Evolutionary conservation across 768 basidiomycete genomes (phyloP), one percentile per base, ranked within the genome.

Genomic region (Paxillus rubicundulus): DNA sequence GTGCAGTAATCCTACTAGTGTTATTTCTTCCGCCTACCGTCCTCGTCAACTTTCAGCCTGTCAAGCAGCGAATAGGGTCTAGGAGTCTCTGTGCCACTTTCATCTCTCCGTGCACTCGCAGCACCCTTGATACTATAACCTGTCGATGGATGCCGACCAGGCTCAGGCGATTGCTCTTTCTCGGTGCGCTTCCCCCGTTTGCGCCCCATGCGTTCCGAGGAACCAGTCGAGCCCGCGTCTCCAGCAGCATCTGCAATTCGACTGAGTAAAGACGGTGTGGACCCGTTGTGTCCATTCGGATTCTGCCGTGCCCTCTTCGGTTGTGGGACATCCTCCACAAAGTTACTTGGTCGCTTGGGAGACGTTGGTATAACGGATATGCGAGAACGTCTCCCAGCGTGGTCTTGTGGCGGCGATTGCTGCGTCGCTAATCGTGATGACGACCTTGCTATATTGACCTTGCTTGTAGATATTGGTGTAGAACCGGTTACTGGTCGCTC

Each of bases 111-210:
- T 41, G 59, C 68, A 41, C 49, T 72, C 41, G 81, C 81, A 21
- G 81, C 81, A 46, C 81, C 81, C 58, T 76, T 80, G 57, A 82
- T 82, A 56, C 77, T 81, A 55, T 67, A 77, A 37, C 78, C 80
- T n/a, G 69, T 71, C 38, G 64, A 61, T 10, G 74, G 73, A 56
- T 59, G 60, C 52, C 63, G 67, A 60, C 72, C 68, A 48, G 61
- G 61, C 42, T 69, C 67, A 38, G 61, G 55, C 38, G 64, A 62
- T 28, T 42, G 53, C 42, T 58, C 63, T 55, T 46, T 62, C 28
- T 57, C 55, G n/a, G 36, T 5, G 18, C 63, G 57, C 36, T 58
- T 68, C 41, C 32, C 57, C 40, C 60, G 57, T 45, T 8, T 62
- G 44, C 47, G 66, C 37, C 43, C 64, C 8, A 38, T 9, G 34